Evolutionary conservation across 2,329 filamentous ascomycete species (phyloP), one percentile per base, ranked within the genome.

Genomic region (Aureobasidium sp.): DNA sequence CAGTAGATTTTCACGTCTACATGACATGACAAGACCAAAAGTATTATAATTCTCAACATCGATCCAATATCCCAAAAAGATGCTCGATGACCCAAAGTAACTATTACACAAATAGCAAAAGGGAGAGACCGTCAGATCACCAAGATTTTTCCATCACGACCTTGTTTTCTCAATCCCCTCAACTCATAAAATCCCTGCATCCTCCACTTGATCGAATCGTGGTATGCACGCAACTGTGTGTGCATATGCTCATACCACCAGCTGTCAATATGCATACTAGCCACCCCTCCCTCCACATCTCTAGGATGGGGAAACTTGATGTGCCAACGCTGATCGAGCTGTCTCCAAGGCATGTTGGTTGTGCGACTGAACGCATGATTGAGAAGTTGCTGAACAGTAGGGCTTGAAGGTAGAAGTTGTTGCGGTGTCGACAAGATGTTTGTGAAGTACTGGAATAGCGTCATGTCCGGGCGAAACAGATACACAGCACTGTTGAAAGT

Each of bases 321-420:
- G 52, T 75, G 75, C 74, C 74, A 77, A 8, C 66, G 70, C 11
- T 70, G 68, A 19, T 66, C 63, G 5, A 76, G 57, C 59, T 70
- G 67, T 17, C 64, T 66, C 74, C 74, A 76, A 2, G 74, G 74
- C 74, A 76, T 75, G 5, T 70, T 70, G 8, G 73, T 74, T 17
- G 68, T 64, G 64, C 68, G 53, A 7, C 68, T 58, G 62, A 76
- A 74, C 9, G 68, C 71, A 52, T 70, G 69, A 64, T 75, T 75
- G 27, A 74, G 62, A 2, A 74, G 63, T 40, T 73, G 73, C 62
- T 76, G 74, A 5, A 2, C 66, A 75, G 74, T 12, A 67, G 68
- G 52, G 73, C 70, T 15, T 61, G 61, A 9, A 72, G 67, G 37
- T 72, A 67, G 64, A 75, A 76, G 11, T 70, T 40, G 7, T 70